Evolutionary conservation across 495 filamentous ascomycete genomes (phyloP), one percentile per base, ranked within the genome.

Genomic region (Tuber indicum): DNA sequence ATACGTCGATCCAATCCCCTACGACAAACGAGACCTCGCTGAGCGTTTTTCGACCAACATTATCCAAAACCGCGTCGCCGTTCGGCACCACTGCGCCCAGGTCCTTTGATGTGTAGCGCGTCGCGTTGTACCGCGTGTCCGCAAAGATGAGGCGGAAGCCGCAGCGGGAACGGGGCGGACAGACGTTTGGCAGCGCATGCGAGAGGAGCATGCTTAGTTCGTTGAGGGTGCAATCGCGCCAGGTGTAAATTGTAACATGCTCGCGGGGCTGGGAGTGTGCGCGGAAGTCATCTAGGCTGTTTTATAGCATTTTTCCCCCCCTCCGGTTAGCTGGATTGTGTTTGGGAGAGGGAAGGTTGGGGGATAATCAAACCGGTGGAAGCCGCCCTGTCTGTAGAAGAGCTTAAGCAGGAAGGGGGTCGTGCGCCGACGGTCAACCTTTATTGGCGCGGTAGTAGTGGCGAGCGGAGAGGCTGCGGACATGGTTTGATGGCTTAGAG

Each of bases 371-470:
- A 88, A 91, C 91, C 89, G 87, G 86, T 94, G 92, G 81, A 91
- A 96, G 69, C 87, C 87, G 81, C 91, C 89, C 10, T 86, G 87
- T 76, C 90, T 88, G 86, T 96, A 96, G 87, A 95, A 97, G 80
- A 98, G 89, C 84, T 92, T 95, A 23, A 99, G 87, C 82, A 94
- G 90, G 86, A 98, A 97, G 58, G 96, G 96, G 2, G 92, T 90
- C 46, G 91, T 93, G 62, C 89, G 87, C 86, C 93, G 90, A 83
- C 93, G 90, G 85, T 93, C 89, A 77, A 91, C 84, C 77, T 88
- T 88, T 71, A 74, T 47, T 17, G 84, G 72, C 26, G 74, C 36
- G 45, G 69, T 41, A 23, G 77, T 71, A 75, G 80, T 74, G 72
- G 71, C 71, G 52, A 72, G 70, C 73, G 72, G 76, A 7, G 76